phyloP scores from a whole-genome alignment of 306 rosid species.

The Senna tora region DNA sequence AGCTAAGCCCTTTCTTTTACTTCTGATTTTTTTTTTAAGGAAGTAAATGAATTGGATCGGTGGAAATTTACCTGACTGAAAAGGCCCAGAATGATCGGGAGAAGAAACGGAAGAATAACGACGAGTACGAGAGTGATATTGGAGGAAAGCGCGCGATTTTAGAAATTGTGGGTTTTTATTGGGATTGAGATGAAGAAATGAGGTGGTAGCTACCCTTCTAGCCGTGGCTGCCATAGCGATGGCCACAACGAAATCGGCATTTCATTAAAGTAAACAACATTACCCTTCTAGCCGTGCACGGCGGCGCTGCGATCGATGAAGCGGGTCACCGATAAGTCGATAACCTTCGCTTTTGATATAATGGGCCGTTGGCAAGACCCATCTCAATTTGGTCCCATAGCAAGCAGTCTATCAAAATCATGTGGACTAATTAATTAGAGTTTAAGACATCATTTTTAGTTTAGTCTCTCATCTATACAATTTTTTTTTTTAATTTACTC shows the following conservation, averaged over 20 bases:
- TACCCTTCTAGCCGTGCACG: too few species aligned
- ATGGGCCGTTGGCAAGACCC: not conserved
- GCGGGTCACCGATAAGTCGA: not conserved
- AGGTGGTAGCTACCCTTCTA: conserved; percentile 41
- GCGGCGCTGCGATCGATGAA: not conserved
- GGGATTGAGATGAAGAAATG: conserved; percentile 31
- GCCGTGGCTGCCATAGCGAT: conserved; percentile 38
- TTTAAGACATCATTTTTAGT: too few species aligned
- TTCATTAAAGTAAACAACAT: too few species aligned
- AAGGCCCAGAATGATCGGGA: not conserved
- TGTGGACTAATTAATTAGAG: too few species aligned
- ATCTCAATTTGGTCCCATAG: not conserved
- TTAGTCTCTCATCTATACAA: too few species aligned
- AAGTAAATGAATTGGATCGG: not conserved
- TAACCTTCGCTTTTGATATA: not conserved
- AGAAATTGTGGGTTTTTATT: conserved; percentile 11
- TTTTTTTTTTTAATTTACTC: too few species aligned
- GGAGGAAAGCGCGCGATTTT: conserved; percentile 23
- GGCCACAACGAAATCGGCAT: not conserved
- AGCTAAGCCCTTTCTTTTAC: not conserved
- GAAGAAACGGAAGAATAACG: conserved; percentile 26
- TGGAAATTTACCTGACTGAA: conserved; percentile 34
- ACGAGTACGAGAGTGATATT: not conserved
- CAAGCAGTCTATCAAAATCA: too few species aligned
- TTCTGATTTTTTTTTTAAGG: not conserved